These are phyloP conservation scores for Macadamia integrifolia DNA, from an alignment of 164 flowering plant genomes.

Conservation along the genomic window DNA sequence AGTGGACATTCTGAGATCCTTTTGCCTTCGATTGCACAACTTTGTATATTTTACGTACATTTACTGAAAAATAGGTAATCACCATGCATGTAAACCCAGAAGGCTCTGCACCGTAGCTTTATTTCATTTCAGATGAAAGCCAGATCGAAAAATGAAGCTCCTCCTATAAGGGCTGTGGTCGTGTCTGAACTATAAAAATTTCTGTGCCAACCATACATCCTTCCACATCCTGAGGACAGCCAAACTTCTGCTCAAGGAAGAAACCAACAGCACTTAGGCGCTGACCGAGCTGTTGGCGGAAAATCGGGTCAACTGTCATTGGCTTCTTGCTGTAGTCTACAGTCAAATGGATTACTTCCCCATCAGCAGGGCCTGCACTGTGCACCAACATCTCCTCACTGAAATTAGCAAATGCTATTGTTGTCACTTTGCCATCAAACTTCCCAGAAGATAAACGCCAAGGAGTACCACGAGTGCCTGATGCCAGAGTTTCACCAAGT, in stretches of 20 bases:
- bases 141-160: not conserved
- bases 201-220: slow-evolving; percentile 84
- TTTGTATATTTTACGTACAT: too few species aligned
- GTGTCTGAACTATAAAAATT: slow-evolving; percentile 71
- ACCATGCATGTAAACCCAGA: too few species aligned
- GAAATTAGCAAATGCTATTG: slow-evolving; percentile 86
- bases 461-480: slow-evolving; percentile 91
- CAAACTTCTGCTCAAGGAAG: slow-evolving; percentile 77
- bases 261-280: slow-evolving; percentile 71
- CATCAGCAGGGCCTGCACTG: slow-evolving; percentile 64
- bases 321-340: slow-evolving; percentile 92
- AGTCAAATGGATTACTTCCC: slow-evolving; percentile 54
- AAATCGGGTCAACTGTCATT: slow-evolving; percentile 55
- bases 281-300: slow-evolving; percentile 68
- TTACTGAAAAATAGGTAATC: too few species aligned
- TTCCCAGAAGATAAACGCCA: slow-evolving; percentile 81
- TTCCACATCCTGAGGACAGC: slow-evolving; percentile 87
- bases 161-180: slow-evolving; percentile 63
- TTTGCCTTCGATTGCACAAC: too few species aligned
- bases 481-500: slow-evolving; percentile 93
- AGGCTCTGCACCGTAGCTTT: not conserved
- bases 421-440: slow-evolving; percentile 60
- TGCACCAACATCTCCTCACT: slow-evolving; percentile 71
- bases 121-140: not conserved
- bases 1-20: too few species aligned